These are phyloP conservation scores for Austropuccinia psidii DNA, from an alignment of 1,284 basidiomycete species.

Conservation along the genomic window DNA sequence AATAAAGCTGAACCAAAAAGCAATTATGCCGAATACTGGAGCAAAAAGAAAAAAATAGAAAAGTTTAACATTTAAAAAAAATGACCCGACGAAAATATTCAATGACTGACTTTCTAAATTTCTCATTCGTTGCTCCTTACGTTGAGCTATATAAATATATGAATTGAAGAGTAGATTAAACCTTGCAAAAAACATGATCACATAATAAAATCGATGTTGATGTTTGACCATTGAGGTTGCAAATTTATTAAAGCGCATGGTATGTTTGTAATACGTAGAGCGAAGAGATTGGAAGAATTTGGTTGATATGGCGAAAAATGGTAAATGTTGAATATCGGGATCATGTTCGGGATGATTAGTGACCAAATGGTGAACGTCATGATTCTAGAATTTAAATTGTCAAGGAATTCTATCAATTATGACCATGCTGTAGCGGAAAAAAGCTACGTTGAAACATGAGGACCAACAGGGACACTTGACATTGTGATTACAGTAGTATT, in stretches of 20 bases:
- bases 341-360: conserved; percentile 96
- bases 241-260: conserved; percentile 69
- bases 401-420: conserved; percentile 25
- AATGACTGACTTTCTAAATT: conserved; percentile 12
- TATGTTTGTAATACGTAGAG: conserved; percentile 90
- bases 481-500: no score
- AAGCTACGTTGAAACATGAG: neutral
- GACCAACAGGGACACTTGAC: neutral
- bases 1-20: conserved; percentile 76
- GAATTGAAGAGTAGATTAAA: conserved; percentile 93
- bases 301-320: conserved; percentile 89
- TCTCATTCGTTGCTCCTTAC: conserved; percentile 46
- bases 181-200: conserved; percentile 81
- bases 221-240: conserved; percentile 37
- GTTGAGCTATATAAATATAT: conserved; percentile 65
- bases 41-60: conserved; percentile 43
- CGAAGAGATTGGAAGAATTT: conserved; percentile 75
- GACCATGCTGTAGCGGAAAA: neutral
- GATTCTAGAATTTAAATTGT: conserved; percentile 58
- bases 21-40: conserved; percentile 58
- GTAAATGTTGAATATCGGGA: conserved; percentile 82
- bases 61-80: neutral
- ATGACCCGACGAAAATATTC: neutral
- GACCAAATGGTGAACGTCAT: conserved; percentile 94
- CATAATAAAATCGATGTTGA: conserved; percentile 79